Evolutionary conservation across 129 eudicot species (phyloP), one percentile per base, ranked within the genome.

Genomic region (Oenanthe sinensis): DNA sequence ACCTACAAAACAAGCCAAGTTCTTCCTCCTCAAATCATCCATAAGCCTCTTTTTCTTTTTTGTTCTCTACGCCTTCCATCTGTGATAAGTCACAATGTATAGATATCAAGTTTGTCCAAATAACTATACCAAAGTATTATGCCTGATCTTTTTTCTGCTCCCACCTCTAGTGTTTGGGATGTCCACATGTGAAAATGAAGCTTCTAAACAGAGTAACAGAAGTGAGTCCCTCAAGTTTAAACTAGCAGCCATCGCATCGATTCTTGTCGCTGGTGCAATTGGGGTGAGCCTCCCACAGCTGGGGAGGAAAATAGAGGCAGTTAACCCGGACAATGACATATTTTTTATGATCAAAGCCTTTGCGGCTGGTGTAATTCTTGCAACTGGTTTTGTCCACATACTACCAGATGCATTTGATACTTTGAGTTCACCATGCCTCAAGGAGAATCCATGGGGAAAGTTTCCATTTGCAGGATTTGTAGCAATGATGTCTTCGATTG

Each of bases 341-440:
- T 91, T 91, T 76, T 88, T 91, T 87, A 86, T 86, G 91, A 83
- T 88, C 76, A 91, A 91, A 77, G 97, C 97, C 20, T 91, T 91
- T 55, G 97, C 97, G 0, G 97, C 97, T n/a, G 97, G 97, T 0
- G 97, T 91, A 4, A 91, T 91, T 70, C 79, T 91, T 8, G 90
- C 92, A 8, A 91, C 97, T 2, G 97, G 94, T 5, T 89, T 91
- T 74, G 80, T 91, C 43, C 97, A 91, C 77, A 91, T 91, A 36
- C 78, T 91, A 26, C 97, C 97, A 0, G 94, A 91, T 37, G 97
- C 92, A 4, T 91, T 88, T 75, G 33, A 77, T 10, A 87, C 71
- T 54, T 80, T 91, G 19, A 76, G 86, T 2, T 86, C 91, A 12
- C 90, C 94, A 0, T 87, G 90, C 71, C 87, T 91, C 6, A 73